A percentile compares a stretch with the other conserved stretches of the same genome.
phyloP scores from a whole-genome alignment of 495 filamentous ascomycete genomes.

The Penicillium robsamsonii region DNA sequence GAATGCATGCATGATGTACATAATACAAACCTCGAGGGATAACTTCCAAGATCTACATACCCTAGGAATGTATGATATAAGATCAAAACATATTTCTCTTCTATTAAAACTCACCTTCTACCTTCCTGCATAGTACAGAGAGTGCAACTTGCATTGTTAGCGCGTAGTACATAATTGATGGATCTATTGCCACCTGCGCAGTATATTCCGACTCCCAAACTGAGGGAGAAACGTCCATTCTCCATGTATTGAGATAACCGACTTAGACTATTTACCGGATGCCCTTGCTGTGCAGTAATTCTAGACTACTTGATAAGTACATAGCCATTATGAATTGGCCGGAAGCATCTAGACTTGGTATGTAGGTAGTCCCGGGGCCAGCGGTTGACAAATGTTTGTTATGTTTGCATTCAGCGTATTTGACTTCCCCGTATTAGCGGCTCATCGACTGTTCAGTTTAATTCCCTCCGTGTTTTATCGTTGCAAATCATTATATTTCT shows the following conservation, averaged over 20 bases:
- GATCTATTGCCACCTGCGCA: neutral
- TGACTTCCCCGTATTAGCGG: constrained; percentile 1
- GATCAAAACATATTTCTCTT: neutral
- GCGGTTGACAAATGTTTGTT: constrained; percentile 4
- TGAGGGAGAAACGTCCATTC: neutral
- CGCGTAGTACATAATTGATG: neutral
- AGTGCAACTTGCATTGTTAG: neutral
- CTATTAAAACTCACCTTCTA: neutral
- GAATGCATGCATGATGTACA: neutral
- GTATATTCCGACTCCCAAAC: neutral
- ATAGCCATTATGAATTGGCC: neutral
- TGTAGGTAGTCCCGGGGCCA: neutral
- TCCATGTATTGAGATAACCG: neutral
- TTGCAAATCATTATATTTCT: neutral
- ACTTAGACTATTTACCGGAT: neutral
- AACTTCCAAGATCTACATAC: neutral
- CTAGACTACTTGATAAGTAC: neutral
- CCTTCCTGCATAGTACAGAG: neutral
- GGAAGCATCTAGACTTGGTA: neutral
- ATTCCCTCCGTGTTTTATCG: neutral
- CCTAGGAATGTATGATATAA: neutral
- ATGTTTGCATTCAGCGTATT: neutral
- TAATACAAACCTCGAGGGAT: neutral
- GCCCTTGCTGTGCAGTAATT: too few species aligned
- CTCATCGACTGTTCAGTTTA: neutral